Percentiles rank a stretch among this genome's conserved stretches.
phyloP scores from a whole-genome alignment of 805 yeast species.

The Blastobotrys terrestris region DNA sequence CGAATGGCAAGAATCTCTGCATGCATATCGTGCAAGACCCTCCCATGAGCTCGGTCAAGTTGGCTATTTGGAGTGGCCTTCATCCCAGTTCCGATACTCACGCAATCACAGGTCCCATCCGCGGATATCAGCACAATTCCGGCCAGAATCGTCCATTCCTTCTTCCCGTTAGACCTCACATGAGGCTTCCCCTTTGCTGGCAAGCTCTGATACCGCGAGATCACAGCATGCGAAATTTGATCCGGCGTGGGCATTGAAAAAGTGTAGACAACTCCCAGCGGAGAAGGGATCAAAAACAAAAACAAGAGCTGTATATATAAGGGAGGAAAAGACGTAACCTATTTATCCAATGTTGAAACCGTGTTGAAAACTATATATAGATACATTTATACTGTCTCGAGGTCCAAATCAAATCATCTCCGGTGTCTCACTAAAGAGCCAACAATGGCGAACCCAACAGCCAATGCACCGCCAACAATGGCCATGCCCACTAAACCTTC shows the following conservation, averaged over 20 bases:
- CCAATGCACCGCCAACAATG: constrained; percentile 76
- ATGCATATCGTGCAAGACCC: constrained; percentile 77
- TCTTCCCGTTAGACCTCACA: constrained; percentile 52
- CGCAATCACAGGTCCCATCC: constrained; percentile 25
- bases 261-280: neutral
- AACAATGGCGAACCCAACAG: constrained; percentile 66
- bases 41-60: constrained; percentile 46
- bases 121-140: constrained; percentile 46
- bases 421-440: constrained; percentile 28
- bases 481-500: constrained; percentile 90
- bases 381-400: neutral
- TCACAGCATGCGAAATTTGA: constrained; percentile 21
- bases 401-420: too few species aligned
- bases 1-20: constrained; percentile 79
- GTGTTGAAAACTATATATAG: too few species aligned
- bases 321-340: neutral
- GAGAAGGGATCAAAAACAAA: neutral
- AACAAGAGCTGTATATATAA: neutral
- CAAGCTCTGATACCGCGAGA: constrained; percentile 19
- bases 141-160: constrained; percentile 83
- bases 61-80: constrained; percentile 60
- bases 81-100: constrained; percentile 73
- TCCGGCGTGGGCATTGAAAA: constrained; percentile 9
- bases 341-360: too few species aligned
- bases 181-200: constrained; percentile 51